Evolutionary conservation across 306 rosid genomes (phyloP).

Genomic region (Oemleria cerasiformis): DNA sequence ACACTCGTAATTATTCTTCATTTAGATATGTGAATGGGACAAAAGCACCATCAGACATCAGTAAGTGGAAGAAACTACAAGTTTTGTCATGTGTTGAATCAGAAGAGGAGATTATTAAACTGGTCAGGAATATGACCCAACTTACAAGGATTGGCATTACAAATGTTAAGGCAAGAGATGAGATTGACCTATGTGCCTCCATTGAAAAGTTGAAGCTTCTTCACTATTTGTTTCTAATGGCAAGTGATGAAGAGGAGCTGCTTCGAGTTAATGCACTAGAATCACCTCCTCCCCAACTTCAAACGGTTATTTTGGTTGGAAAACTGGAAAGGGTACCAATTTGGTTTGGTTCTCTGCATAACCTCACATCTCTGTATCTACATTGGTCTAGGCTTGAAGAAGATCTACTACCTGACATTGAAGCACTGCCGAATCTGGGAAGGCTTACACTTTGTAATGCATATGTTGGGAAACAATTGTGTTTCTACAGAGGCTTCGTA

Average conservation of each 20-base stretch:
- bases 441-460: background rate
- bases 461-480: background rate
- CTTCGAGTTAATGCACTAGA: background rate
- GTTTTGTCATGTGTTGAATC: background rate
- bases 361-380: background rate
- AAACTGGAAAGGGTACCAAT: slow-evolving; percentile 13
- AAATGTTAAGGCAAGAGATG: background rate
- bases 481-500: slow-evolving; percentile 1
- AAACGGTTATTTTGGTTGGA: background rate
- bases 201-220: slow-evolving; percentile 16
- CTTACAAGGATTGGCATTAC: slow-evolving; percentile 5
- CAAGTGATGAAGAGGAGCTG: background rate
- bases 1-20: rapidly evolving
- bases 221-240: background rate
- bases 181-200: slow-evolving; percentile 9
- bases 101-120: background rate
- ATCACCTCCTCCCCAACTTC: slow-evolving; percentile 19
- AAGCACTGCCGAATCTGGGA: background rate
- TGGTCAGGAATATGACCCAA: slow-evolving; percentile 9
- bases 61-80: slow-evolving; percentile 9
- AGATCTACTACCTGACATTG: slow-evolving; percentile 10
- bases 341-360: slow-evolving; percentile 9
- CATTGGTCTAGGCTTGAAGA: slow-evolving; percentile 2
- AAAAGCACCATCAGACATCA: background rate
- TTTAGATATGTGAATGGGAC: background rate